Conservation (phyloP, 225 moss, liverwort and hornwort genomes). For the Lunularia cruciata region DNA sequence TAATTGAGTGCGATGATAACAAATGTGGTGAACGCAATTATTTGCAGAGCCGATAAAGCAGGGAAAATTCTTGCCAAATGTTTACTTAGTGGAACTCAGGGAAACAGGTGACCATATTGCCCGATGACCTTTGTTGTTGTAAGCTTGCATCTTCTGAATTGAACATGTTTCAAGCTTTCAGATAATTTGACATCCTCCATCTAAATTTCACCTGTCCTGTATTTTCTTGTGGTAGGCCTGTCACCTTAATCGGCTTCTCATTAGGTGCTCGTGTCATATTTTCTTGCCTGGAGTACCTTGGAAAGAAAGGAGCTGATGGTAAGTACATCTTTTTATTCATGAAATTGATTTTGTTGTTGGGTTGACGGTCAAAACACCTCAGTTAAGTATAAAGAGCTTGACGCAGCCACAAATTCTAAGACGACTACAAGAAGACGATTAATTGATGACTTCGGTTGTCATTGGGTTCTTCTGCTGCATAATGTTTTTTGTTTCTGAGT, state of each 20-base stretch:
- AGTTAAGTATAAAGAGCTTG: no score
- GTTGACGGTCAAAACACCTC: no score
- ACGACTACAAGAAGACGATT: no score
- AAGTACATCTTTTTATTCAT: neutral
- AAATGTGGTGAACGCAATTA: no score
- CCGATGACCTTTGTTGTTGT: neutral
- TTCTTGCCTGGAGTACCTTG: constrained; percentile 93
- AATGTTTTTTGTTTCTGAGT: no score
- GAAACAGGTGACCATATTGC: constrained; percentile 60
- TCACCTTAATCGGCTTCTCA: constrained; percentile 94
- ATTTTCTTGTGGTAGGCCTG: constrained; percentile 62
- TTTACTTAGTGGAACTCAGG: constrained; percentile 79
- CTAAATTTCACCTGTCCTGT: neutral
- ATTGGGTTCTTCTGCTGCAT: no score
- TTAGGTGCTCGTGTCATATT: constrained; percentile 91
- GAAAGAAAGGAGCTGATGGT: constrained; percentile 74
- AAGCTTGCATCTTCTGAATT: no score
- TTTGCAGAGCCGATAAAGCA: constrained; percentile 82
- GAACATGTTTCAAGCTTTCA: no score
- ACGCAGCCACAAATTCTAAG: no score
- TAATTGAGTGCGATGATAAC: no score
- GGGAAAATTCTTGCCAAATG: constrained; percentile 87
- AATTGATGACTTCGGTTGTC: no score
- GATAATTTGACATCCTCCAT: neutral
- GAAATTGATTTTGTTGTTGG: neutral